Percentiles rank a stretch among this genome's conserved stretches.
phyloP scores from a whole-genome alignment of 495 filamentous ascomycete genomes.

The Cercophora newfieldiana region DNA sequence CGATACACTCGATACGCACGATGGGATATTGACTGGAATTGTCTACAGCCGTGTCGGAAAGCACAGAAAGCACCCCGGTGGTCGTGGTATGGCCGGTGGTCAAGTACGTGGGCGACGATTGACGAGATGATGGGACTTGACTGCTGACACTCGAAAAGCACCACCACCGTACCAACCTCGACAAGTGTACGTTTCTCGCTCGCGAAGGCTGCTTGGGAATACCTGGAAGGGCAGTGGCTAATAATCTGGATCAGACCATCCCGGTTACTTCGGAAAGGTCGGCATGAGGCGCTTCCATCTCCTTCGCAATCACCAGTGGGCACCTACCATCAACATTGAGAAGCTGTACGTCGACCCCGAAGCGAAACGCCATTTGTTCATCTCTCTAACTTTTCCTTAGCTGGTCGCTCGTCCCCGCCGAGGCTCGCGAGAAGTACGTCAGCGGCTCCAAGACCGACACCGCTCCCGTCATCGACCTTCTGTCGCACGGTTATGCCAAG shows the following conservation, averaged over 20 bases:
- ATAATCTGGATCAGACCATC: conserved; percentile 33
- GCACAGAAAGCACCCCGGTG: conserved; percentile 42
- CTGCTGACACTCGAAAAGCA: conserved; percentile 36
- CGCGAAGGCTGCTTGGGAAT: conserved; percentile 12
- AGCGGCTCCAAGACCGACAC: conserved; percentile 35
- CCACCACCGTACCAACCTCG: conserved; percentile 40
- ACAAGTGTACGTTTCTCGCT: conserved; percentile 34
- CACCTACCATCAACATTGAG: conserved; percentile 40
- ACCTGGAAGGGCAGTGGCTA: conserved; percentile 18
- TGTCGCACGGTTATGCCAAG: conserved; percentile 40
- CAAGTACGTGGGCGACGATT: conserved; percentile 28
- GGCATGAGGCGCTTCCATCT: conserved; percentile 41
- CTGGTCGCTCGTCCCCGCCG: conserved; percentile 38
- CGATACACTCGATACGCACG: conserved; percentile 21
- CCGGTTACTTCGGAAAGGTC: conserved; percentile 43
- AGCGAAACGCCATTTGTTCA: not conserved
- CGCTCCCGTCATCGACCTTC: conserved; percentile 39
- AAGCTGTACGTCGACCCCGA: conserved; percentile 31
- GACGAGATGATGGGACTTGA: conserved; percentile 8
- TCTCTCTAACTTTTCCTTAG: not conserved
- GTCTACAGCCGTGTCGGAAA: conserved; percentile 38
- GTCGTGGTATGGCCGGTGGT: conserved; percentile 44
- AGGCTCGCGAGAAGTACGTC: conserved; percentile 38
- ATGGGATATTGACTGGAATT: conserved; percentile 25
- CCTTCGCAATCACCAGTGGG: conserved; percentile 38